These are phyloP conservation scores for Ganoderma boninense DNA, from an alignment of 1,284 basidiomycete genomes.

Conservation along the genomic window DNA sequence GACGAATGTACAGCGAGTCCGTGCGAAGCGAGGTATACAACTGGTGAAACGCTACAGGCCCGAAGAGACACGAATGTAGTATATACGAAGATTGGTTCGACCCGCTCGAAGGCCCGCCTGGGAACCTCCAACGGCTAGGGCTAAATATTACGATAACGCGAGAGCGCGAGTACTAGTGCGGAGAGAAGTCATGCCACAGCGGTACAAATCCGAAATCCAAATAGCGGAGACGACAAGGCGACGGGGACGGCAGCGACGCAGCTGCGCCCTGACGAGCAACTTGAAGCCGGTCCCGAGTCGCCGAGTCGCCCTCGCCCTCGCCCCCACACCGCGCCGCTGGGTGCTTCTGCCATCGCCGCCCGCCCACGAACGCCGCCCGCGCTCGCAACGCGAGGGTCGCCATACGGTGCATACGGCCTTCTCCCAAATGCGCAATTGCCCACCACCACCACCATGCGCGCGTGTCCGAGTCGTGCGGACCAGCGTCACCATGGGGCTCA, in stretches of 20 bases:
- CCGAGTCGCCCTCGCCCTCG: not conserved
- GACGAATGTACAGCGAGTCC: not conserved
- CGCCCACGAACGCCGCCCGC: not conserved
- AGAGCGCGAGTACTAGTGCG: too few species aligned
- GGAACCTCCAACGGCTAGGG: not conserved
- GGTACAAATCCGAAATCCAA: not conserved
- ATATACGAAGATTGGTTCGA: not conserved
- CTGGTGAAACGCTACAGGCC: not conserved
- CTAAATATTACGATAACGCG: too few species aligned
- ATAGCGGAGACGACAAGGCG: not conserved
- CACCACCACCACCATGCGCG: not conserved
- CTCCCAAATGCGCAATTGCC: not conserved
- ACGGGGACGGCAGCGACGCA: not conserved
- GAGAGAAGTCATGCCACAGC: not conserved
- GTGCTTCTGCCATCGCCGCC: not conserved
- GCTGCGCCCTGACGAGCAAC: not conserved
- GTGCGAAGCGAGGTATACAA: not conserved
- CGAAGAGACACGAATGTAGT: conserved; percentile 4
- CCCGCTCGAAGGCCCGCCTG: not conserved
- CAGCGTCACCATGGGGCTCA: not conserved
- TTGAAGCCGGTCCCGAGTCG: not conserved
- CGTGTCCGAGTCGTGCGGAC: not conserved
- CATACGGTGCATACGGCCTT: not conserved
- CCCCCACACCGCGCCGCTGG: not conserved
- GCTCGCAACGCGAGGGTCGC: not conserved